phyloP scores from a whole-genome alignment of 148 eudicot genomes.

The Chenopodium formosanum region DNA sequence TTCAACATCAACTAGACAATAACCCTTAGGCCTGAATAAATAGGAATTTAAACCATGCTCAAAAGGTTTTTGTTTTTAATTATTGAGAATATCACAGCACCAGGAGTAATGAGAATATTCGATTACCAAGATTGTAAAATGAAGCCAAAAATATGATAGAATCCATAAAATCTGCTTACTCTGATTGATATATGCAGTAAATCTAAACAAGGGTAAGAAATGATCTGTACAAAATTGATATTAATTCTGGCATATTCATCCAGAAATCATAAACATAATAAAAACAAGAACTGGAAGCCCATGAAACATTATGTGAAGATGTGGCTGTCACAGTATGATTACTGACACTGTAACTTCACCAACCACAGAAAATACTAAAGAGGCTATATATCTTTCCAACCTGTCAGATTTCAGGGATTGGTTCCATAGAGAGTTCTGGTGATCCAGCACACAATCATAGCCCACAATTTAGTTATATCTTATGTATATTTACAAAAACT shows the following conservation, averaged over 20 bases:
- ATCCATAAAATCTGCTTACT: background rate
- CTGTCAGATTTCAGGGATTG: slow-evolving; percentile 27
- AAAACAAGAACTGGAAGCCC: slow-evolving; percentile 1
- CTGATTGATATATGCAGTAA: background rate
- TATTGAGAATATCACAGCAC: too few relatives aligned
- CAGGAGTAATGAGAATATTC: background rate
- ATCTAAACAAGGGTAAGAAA: background rate
- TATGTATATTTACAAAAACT: too few relatives aligned
- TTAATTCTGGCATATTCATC: background rate
- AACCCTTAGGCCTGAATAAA: background rate
- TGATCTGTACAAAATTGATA: background rate
- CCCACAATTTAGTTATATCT: too few relatives aligned
- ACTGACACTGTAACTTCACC: slow-evolving; percentile 18
- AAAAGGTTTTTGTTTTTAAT: too few relatives aligned
- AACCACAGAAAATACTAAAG: slow-evolving; percentile 1
- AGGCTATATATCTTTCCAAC: slow-evolving; percentile 22
- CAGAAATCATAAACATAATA: background rate
- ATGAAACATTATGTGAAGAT: slow-evolving; percentile 15
- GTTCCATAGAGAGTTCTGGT: slow-evolving; percentile 5
- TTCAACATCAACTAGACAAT: background rate
- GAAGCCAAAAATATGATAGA: background rate
- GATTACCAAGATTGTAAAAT: background rate
- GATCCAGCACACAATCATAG: background rate
- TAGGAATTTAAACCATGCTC: background rate
- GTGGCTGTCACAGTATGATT: slow-evolving; percentile 26